Conservation (phyloP, 768 basidiomycete genomes). For the Pisolithus sp. region DNA sequence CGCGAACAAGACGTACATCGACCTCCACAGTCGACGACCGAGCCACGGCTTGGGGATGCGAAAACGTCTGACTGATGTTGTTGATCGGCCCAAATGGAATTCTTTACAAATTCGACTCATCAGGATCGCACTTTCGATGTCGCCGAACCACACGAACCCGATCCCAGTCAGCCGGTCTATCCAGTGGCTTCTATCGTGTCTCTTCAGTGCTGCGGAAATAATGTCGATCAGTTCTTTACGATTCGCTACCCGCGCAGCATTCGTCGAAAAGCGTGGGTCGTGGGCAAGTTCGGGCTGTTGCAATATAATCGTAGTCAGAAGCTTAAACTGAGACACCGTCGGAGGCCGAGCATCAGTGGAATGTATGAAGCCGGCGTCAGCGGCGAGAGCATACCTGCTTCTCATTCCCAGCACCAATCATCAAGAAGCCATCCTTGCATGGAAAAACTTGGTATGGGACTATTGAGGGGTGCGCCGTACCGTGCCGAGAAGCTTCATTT, state of each 20-base stretch:
- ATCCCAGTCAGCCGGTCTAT: slow-evolving; percentile 65
- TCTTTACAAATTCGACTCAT: slow-evolving; percentile 29
- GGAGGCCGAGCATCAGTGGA: slow-evolving; percentile 4
- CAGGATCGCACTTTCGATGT: slow-evolving; percentile 7
- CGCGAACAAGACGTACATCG: slow-evolving; percentile 43
- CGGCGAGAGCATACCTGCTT: slow-evolving; percentile 49
- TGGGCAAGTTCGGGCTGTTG: slow-evolving; percentile 49
- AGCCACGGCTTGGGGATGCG: slow-evolving; percentile 80
- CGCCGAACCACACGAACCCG: slow-evolving; percentile 46
- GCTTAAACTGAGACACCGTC: slow-evolving; percentile 50
- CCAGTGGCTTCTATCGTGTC: slow-evolving; percentile 66
- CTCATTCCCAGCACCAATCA: slow-evolving; percentile 92
- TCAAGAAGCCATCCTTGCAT: slow-evolving; percentile 81
- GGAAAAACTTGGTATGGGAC: slow-evolving; percentile 91
- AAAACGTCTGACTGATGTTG: slow-evolving; percentile 82
- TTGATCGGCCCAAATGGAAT: slow-evolving; percentile 91
- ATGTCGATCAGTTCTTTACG: slow-evolving; percentile 61
- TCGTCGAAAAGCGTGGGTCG: slow-evolving; percentile 65
- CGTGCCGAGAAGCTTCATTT: slow-evolving; percentile 75
- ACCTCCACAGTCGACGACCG: slow-evolving; percentile 71
- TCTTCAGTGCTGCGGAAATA: slow-evolving; percentile 56
- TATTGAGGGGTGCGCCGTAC: slow-evolving; percentile 92
- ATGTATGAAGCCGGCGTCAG: neutral
- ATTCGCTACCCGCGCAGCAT: slow-evolving; percentile 70
- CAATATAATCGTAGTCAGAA: slow-evolving; percentile 60